Evolutionary conservation across 192 early-diverging fungal species (phyloP).

Genomic region (Entomortierella lignicola): DNA sequence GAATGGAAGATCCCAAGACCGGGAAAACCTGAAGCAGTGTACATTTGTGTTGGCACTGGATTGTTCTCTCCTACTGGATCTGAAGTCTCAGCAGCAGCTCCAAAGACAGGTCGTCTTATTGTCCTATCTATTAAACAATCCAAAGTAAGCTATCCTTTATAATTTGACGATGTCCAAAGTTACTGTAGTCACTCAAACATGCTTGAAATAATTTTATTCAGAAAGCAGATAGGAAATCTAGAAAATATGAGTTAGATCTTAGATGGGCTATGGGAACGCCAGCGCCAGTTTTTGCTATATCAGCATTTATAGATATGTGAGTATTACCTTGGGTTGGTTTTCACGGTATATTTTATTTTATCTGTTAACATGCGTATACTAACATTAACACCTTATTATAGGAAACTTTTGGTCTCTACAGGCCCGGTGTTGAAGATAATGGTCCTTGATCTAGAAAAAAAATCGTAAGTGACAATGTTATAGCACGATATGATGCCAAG

Average conservation of each 20-base stretch:
- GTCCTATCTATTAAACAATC: constrained; percentile 41
- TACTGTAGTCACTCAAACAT: too few relatives aligned
- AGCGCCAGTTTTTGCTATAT: constrained; percentile 43
- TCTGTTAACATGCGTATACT: too few relatives aligned
- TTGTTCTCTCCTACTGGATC: constrained; percentile 39
- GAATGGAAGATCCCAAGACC: constrained; percentile 49
- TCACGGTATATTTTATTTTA: background rate
- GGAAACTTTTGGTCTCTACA: constrained; percentile 34
- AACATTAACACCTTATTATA: background rate
- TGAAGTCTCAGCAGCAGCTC: constrained; percentile 32
- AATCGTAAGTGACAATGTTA: constrained; percentile 22
- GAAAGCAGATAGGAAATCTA: constrained; percentile 21
- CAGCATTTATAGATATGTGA: constrained; percentile 37
- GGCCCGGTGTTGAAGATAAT: constrained; percentile 35
- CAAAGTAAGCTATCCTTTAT: constrained; percentile 15
- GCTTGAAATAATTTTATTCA: too few relatives aligned
- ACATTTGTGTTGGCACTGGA: constrained; percentile 47
- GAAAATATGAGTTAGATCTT: constrained; percentile 37
- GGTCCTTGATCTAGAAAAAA: constrained; percentile 38
- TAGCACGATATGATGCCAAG: background rate
- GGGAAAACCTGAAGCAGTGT: constrained; percentile 27
- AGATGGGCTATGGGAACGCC: constrained; percentile 44
- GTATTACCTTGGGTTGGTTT: background rate
- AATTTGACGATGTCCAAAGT: background rate
- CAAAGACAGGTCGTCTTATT: constrained; percentile 34